Conservation (phyloP, 352 stramenopile genomes). For the Pythium periplocum region DNA sequence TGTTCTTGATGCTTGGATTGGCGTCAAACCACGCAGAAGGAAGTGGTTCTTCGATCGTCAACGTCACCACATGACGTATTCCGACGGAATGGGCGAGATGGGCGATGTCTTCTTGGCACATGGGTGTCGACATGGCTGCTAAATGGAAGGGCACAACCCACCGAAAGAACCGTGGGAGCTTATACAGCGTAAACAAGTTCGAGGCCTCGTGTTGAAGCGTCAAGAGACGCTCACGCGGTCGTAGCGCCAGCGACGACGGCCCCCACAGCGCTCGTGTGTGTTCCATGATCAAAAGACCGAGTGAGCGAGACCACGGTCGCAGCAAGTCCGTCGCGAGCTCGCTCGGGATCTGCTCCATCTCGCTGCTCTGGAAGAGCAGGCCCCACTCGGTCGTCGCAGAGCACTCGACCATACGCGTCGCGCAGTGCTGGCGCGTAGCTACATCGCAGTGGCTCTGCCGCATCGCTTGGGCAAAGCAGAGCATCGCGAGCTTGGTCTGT, state of each 20-base stretch:
- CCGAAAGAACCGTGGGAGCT: slow-evolving; percentile 21
- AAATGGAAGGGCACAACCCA: slow-evolving; percentile 25
- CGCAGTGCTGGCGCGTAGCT: slow-evolving; percentile 6
- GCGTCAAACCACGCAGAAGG: slow-evolving; percentile 18
- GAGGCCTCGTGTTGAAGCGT: not conserved
- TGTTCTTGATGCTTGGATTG: slow-evolving; percentile 23
- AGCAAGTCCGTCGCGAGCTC: slow-evolving; percentile 6
- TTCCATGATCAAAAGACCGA: slow-evolving; percentile 3
- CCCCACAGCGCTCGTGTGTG: not conserved
- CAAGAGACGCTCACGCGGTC: slow-evolving; percentile 17
- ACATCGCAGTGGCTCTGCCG: not conserved
- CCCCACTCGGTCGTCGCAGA: slow-evolving; percentile 21
- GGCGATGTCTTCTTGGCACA: slow-evolving; percentile 14
- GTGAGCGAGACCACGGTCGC: slow-evolving; percentile 8
- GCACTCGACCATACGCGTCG: slow-evolving; percentile 12
- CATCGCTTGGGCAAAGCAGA: slow-evolving; percentile 13
- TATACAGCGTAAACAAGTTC: slow-evolving; percentile 6
- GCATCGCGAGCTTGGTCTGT: slow-evolving; percentile 21
- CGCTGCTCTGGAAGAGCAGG: slow-evolving; percentile 12
- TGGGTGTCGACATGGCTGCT: slow-evolving; percentile 24
- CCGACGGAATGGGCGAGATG: slow-evolving; percentile 12
- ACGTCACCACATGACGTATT: slow-evolving; percentile 18
- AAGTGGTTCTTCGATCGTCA: slow-evolving; percentile 21
- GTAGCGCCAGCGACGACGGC: slow-evolving; percentile 1
- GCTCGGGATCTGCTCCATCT: slow-evolving; percentile 13